Base-by-base conservation (phyloP, 1,284 basidiomycete species). In the Coniferiporia weirii region DNA sequence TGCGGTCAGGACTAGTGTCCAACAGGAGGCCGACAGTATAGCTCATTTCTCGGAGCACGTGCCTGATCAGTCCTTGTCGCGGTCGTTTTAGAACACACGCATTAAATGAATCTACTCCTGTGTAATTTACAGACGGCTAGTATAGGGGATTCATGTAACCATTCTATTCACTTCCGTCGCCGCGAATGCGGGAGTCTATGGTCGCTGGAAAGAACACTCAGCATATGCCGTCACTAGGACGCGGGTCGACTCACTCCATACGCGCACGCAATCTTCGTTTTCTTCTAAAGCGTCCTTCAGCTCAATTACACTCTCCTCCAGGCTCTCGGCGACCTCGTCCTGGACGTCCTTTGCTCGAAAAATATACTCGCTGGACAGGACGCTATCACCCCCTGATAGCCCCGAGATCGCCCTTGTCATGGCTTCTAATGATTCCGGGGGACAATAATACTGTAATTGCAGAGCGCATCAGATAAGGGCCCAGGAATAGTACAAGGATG, bases 181-280 rank as follows among this genome's bases (percentile, higher is more conserved):
- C 44, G 13, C 56, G 56, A 19, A 61, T 58, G 38, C 52, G 52
- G n/a, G 56, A 54, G 35, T 61, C 60, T 40, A 61, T 58, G 3
- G 60, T 58, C 1, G 57, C 57, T 59, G 27, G n/a, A 20, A 34
- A 20, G 52, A 1, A 20, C 2, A 44, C 20, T 43, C 13, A 52
- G 34, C 38, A 12, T 19, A 35, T 46, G 46, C 6, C 27, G 17
- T 7, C 44, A 47, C 7, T 32, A 4, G 15, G 22, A 27, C 13
- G 76, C 76, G 48, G 79, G 61, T 27, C 17, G 36, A 59, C 57
- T 77, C 81, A 49, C 84, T 86, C 76, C 82, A 87, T 46, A 89
- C 83, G 49, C 79, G 79, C 57, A 84, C 72, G 13, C 80, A 82
- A 66, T 88, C 87, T 61, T 83, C 83, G 62, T 83, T 74, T 27